phyloP scores from a whole-genome alignment of 2,329 filamentous ascomycete species.

The Trichophyton rubrum region DNA sequence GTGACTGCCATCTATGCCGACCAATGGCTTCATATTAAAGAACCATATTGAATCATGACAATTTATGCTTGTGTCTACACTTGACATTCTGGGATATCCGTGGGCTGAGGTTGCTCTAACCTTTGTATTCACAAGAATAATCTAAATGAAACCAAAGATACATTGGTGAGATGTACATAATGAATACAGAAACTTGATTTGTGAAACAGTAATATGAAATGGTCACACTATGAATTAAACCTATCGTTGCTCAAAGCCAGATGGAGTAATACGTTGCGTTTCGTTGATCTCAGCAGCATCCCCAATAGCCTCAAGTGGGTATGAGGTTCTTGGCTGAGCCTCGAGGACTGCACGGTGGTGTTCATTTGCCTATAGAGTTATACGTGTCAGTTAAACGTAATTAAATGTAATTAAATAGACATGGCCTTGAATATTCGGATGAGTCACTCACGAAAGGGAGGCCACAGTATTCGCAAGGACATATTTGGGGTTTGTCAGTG shows the following conservation, averaged over 20 bases:
- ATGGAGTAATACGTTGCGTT: conserved; percentile 41
- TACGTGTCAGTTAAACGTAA: conserved; percentile 8
- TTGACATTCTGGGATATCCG: not conserved
- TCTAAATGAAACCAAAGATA: not conserved
- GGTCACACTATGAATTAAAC: conserved; percentile 15
- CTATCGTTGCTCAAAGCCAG: conserved; percentile 46
- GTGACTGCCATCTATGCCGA: not conserved
- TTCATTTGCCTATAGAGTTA: conserved; percentile 60
- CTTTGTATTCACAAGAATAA: not conserved
- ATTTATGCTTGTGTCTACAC: not conserved
- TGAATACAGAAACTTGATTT: conserved; percentile 2
- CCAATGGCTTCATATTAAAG: too few relatives aligned
- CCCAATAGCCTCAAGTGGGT: conserved; percentile 57
- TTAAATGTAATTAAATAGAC: not conserved
- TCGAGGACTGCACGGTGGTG: conserved; percentile 76
- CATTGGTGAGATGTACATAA: conserved; percentile 1
- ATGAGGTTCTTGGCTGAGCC: conserved; percentile 65
- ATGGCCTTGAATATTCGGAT: not conserved
- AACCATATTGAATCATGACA: too few relatives aligned
- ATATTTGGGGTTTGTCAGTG: conserved; percentile 90
- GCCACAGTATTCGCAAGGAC: conserved; percentile 83
- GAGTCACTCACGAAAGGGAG: conserved; percentile 65
- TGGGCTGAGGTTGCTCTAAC: not conserved
- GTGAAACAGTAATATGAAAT: not conserved
- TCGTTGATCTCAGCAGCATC: conserved; percentile 48